Conservation (phyloP, 371 early-diverging fungal genomes). For the Vittaforma corneae region DNA sequence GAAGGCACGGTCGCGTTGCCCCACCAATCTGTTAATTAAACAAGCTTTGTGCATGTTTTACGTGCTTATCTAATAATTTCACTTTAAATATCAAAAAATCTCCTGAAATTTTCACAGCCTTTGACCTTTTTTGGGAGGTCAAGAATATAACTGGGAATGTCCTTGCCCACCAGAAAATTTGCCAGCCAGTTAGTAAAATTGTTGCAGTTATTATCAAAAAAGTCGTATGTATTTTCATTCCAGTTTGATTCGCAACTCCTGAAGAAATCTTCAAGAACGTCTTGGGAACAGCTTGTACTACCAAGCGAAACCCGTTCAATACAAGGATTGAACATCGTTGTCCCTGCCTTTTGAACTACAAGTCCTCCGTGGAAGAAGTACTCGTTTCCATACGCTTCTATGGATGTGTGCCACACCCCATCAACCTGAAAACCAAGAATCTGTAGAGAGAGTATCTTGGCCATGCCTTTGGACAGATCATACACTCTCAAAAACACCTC, state of each 20-base stretch:
- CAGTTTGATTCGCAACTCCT: constrained; percentile 23
- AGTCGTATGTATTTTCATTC: constrained; percentile 45
- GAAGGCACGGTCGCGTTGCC: background rate
- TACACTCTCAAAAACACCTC: constrained; percentile 36
- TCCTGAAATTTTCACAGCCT: background rate
- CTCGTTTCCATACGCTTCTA: constrained; percentile 73
- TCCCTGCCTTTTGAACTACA: constrained; percentile 4
- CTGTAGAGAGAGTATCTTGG: background rate
- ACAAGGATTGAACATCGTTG: constrained; percentile 36
- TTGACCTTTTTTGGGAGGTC: constrained; percentile 46
- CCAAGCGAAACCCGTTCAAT: constrained; percentile 43
- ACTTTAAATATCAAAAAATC: background rate
- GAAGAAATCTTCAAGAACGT: constrained; percentile 44
- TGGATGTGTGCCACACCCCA: constrained; percentile 67
- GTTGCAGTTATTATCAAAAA: constrained; percentile 58
- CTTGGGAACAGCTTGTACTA: constrained; percentile 29
- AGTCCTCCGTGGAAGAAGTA: constrained; percentile 70
- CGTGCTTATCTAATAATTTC: background rate
- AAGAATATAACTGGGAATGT: constrained; percentile 54
- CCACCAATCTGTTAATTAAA: background rate
- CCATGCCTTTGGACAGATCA: constrained; percentile 22
- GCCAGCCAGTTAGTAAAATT: constrained; percentile 50
- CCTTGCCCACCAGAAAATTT: constrained; percentile 40
- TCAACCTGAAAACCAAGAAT: constrained; percentile 42
- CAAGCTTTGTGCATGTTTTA: background rate